A percentile compares a stretch with the other conserved stretches of the same genome.
phyloP scores from a whole-genome alignment of 2,329 filamentous ascomycete species.

The Cladosporium sp. region DNA sequence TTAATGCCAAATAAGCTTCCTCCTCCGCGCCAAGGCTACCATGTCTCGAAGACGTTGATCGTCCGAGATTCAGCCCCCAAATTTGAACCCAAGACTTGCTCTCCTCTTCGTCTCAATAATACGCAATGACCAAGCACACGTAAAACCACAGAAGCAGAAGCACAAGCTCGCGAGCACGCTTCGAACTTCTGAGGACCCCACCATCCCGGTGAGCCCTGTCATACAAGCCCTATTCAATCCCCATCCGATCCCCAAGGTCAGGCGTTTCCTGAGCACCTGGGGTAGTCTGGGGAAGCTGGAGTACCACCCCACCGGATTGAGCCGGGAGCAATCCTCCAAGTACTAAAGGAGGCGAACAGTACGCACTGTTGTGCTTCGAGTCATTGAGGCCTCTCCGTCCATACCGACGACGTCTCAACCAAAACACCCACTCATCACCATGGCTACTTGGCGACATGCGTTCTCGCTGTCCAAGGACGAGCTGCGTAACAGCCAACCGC shows the following conservation, averaged over 20 bases:
- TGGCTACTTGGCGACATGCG: constrained; percentile 33
- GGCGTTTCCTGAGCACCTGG: background rate
- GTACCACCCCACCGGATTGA: background rate
- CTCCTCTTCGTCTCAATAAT: too few relatives aligned
- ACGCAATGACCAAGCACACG: too few relatives aligned
- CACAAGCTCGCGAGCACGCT: too few relatives aligned
- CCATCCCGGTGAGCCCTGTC: too few relatives aligned
- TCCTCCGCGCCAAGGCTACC: background rate
- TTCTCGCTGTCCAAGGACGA: constrained; percentile 38
- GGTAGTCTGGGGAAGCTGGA: background rate
- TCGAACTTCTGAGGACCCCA: too few relatives aligned
- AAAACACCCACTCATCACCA: constrained; percentile 16
- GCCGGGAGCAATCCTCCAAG: background rate
- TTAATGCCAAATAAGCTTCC: background rate
- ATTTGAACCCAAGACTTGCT: too few relatives aligned
- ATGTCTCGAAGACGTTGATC: too few relatives aligned
- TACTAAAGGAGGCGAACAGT: constrained; percentile 1
- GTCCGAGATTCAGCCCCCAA: too few relatives aligned
- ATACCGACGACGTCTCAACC: background rate
- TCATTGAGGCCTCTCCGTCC: background rate
- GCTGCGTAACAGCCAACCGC: constrained; percentile 35
- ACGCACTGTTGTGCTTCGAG: background rate
- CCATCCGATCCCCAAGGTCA: too few relatives aligned
- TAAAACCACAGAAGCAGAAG: too few relatives aligned
- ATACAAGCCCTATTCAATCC: too few relatives aligned